Conservation (phyloP, 176 grass and related monocot species). For the Tillandsia fasciculata region DNA sequence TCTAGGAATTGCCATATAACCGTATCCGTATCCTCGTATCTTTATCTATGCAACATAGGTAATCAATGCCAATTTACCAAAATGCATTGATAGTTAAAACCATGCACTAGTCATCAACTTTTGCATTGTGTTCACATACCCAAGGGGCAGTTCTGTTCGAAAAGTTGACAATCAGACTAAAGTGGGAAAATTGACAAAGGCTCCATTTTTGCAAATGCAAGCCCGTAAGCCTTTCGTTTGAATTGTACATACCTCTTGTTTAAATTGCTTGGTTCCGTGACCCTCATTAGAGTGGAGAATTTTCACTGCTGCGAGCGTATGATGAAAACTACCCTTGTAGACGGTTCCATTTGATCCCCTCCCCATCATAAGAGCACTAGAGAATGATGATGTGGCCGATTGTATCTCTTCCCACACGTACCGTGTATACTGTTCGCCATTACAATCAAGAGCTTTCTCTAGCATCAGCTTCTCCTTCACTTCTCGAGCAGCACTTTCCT, state of each 20-base stretch:
- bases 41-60: too few relatives aligned
- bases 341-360: constrained; percentile 62
- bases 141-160: too few relatives aligned
- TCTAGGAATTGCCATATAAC: too few relatives aligned
- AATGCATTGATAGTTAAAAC: too few relatives aligned
- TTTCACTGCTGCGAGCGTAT: constrained; percentile 72
- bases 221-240: background rate
- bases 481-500: background rate
- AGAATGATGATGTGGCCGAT: constrained; percentile 72
- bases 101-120: too few relatives aligned
- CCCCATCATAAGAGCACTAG: constrained; percentile 45
- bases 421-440: constrained; percentile 8
- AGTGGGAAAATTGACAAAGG: too few relatives aligned
- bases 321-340: constrained; percentile 72
- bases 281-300: constrained; percentile 50
- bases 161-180: too few relatives aligned
- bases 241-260: constrained; percentile 57
- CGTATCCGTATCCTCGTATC: too few relatives aligned
- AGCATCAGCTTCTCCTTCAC: background rate
- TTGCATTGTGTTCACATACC: too few relatives aligned
- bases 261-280: constrained; percentile 50
- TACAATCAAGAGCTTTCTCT: constrained; percentile 7
- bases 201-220: too few relatives aligned
- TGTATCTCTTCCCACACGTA: constrained; percentile 87
- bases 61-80: too few relatives aligned